Evolutionary conservation across 225 moss, liverwort and hornwort genomes (phyloP).

Genomic region (Pseudisothecium myosuroides): DNA sequence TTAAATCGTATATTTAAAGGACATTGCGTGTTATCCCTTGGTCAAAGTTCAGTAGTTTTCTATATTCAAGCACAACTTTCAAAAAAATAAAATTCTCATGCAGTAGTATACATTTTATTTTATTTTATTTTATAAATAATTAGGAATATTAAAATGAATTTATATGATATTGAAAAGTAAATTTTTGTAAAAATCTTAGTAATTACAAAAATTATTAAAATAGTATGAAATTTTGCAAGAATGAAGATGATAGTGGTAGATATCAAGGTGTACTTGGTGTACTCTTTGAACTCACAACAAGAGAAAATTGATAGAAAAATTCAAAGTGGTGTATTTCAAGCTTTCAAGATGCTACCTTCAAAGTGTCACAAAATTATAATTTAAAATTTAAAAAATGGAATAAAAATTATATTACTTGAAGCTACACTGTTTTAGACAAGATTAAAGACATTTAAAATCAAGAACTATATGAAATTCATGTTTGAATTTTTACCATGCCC

Average conservation of each 20-base stretch:
- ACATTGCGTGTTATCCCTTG: fast-evolving
- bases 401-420: neutral
- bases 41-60: neutral
- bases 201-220: neutral
- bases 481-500: neutral
- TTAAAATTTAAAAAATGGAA: too few relatives aligned
- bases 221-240: neutral
- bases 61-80: too few relatives aligned
- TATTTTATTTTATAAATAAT: neutral
- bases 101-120: neutral
- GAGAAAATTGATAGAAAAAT: neutral
- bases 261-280: neutral
- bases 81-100: too few relatives aligned
- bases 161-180: neutral
- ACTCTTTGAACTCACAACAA: neutral
- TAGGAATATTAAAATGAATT: neutral
- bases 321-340: neutral
- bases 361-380: neutral
- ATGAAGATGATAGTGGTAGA: neutral
- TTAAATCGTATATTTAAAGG: neutral
- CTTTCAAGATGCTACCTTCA: neutral
- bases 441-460: neutral
- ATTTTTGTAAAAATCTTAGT: neutral
- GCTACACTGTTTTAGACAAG: neutral
- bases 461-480: neutral